phyloP scores from a whole-genome alignment of 305 asterid genomes.

The Plantago coronopus region DNA sequence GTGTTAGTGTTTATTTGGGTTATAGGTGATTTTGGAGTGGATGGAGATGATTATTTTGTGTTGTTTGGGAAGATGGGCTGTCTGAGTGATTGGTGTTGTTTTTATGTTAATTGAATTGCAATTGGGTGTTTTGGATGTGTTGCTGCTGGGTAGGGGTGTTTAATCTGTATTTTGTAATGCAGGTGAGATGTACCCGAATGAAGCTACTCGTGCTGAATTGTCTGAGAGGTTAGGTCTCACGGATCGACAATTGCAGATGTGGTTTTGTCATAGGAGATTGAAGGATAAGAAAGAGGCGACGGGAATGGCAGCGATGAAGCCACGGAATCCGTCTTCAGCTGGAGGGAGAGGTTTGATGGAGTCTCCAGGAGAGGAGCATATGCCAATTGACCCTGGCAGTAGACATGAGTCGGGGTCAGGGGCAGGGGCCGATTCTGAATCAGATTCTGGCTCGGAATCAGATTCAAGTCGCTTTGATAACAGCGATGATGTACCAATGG shows the following conservation, averaged over 20 bases:
- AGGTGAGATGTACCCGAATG: slow-evolving; percentile 89
- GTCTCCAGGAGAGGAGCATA: slow-evolving; percentile 51
- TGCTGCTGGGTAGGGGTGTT: too few species aligned
- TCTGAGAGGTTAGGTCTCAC: slow-evolving; percentile 72
- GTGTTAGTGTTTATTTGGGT: neutral
- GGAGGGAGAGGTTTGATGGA: slow-evolving; percentile 49
- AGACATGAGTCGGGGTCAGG: slow-evolving; percentile 56
- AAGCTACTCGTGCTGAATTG: slow-evolving; percentile 71
- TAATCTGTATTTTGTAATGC: slow-evolving; percentile 27
- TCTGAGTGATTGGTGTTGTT: neutral
- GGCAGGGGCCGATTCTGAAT: slow-evolving; percentile 49
- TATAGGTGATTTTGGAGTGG: slow-evolving; percentile 25
- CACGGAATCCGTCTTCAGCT: slow-evolving; percentile 35
- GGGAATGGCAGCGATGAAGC: slow-evolving; percentile 54
- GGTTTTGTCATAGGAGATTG: slow-evolving; percentile 97
- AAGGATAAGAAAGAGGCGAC: slow-evolving; percentile 88
- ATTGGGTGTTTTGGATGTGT: slow-evolving; percentile 15
- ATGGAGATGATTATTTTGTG: slow-evolving; percentile 8
- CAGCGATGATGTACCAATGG: slow-evolving; percentile 53
- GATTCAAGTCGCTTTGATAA: slow-evolving; percentile 63
- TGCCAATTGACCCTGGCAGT: slow-evolving; percentile 50
- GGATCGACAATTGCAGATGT: slow-evolving; percentile 97
- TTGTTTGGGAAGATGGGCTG: too few species aligned
- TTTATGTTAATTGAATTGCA: slow-evolving; percentile 2
- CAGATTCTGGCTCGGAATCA: slow-evolving; percentile 60